Conservation (phyloP, 2,329 filamentous ascomycete species). For the Westerdykella sp. region DNA sequence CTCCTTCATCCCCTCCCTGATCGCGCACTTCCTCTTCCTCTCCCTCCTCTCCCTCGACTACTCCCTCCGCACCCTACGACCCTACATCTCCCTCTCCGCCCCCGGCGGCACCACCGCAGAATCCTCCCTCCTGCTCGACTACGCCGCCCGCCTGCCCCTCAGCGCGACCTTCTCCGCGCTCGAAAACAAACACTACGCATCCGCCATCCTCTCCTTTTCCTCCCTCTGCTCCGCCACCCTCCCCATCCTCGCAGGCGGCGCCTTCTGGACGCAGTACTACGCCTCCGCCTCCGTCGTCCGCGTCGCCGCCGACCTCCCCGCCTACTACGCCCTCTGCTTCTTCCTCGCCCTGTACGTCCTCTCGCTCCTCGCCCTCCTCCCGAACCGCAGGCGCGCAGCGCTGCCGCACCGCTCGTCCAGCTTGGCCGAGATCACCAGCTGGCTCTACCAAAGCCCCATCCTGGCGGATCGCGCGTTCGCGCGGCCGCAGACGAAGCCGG, state of each 20-base stretch:
- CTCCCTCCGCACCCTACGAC: conserved; percentile 59
- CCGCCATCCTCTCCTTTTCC: conserved; percentile 56
- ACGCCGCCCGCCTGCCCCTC: conserved; percentile 60
- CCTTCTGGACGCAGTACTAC: conserved; percentile 68
- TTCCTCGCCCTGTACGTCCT: conserved; percentile 65
- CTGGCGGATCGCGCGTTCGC: conserved; percentile 68
- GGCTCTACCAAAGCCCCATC: conserved; percentile 67
- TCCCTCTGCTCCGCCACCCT: conserved; percentile 56
- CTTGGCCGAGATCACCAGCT: conserved; percentile 70
- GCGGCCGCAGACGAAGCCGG: conserved; percentile 58
- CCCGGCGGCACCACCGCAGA: conserved; percentile 56
- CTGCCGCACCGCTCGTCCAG: conserved; percentile 69
- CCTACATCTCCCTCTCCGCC: conserved; percentile 60
- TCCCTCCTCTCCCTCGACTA: conserved; percentile 62
- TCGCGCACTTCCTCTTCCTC: conserved; percentile 63
- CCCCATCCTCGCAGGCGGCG: conserved; percentile 61
- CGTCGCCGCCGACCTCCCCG: conserved; percentile 65
- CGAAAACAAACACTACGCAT: conserved; percentile 58
- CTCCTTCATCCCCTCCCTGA: conserved; percentile 62
- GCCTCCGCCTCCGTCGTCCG: conserved; percentile 26
- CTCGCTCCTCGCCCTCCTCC: conserved; percentile 54
- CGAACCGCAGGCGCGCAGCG: conserved; percentile 53
- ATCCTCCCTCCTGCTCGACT: conserved; percentile 62
- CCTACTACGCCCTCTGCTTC: conserved; percentile 66
- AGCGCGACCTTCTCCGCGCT: conserved; percentile 54